A percentile compares a stretch with the other conserved stretches of the same genome.
These are phyloP conservation scores for Secale cereale DNA, from an alignment of 176 grass and related monocot species.

Conservation along the genomic window DNA sequence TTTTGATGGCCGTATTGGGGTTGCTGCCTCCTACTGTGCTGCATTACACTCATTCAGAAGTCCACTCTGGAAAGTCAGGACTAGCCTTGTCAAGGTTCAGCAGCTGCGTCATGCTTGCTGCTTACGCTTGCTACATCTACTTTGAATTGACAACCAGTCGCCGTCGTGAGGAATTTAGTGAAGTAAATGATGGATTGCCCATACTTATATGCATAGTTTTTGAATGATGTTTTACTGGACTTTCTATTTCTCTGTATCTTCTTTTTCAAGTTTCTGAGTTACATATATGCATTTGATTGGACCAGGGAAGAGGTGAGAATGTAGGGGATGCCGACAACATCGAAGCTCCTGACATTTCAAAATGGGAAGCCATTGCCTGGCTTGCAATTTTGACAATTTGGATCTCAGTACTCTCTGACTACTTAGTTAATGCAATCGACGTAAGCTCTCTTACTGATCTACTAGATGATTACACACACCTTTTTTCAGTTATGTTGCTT, in stretches of 20 bases:
- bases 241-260: background rate
- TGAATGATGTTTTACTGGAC: background rate
- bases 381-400: conserved; percentile 67
- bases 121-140: conserved; percentile 65
- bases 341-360: conserved; percentile 44
- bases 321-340: conserved; percentile 13
- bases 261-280: conserved; percentile 10
- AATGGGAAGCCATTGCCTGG: conserved; percentile 70
- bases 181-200: conserved; percentile 29
- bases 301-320: conserved; percentile 42
- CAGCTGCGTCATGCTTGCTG: conserved; percentile 79
- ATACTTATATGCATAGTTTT: background rate
- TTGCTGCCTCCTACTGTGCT: conserved; percentile 63
- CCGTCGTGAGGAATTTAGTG: conserved; percentile 11
- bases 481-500: background rate
- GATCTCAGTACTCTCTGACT: conserved; percentile 69
- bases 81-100: conserved; percentile 76
- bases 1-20: conserved; percentile 75
- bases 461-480: background rate
- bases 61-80: conserved; percentile 62
- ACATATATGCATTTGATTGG: background rate
- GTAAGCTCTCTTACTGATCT: conserved; percentile 17
- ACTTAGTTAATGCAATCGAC: conserved; percentile 61
- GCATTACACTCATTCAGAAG: conserved; percentile 66
- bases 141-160: conserved; percentile 47